Base-by-base conservation (phyloP, 2,329 filamentous ascomycete species). In the Zalaria obscura region DNA sequence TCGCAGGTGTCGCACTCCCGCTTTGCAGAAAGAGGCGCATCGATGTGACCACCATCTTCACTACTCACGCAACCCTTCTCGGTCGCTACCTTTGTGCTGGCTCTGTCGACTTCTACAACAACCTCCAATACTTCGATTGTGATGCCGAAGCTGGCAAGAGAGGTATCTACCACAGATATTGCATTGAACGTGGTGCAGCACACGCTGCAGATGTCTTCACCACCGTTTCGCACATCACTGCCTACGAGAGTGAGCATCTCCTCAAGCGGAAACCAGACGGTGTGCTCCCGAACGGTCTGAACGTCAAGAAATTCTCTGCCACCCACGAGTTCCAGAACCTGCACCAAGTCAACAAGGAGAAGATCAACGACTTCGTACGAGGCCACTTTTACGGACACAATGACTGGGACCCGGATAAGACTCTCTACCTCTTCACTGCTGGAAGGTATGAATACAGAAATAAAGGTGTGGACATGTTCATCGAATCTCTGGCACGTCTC, bases 381-480 rank as follows among this genome's bases (percentile, higher is more conserved):
- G 91, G 91, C 7, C 91, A 98, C 60, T 98, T 98, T 65, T 96
- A 96, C 58, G 91, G 91, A 7, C 88, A 96, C 66, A 93, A 94
- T 60, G 88, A 98, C 58, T 96, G 96, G 51, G 86, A 95, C 47
- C 79, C 87, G 9, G 88, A 96, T 46, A 94, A 96, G 63, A 98
- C 91, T 0, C 75, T 98, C 31, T 98, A 95, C 66, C 82, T 96
- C 66, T 98, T 98, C 70, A 98, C 88, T 3, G 83, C 91, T 5
- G 91, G 91, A 45, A 83, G 91, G 48, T 98, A 98, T 57, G 91
- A 98, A 63, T 98, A 89, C 72, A 74, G 91, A 49, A 98, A 98
- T 59, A 98, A 98, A 67, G 91, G 91, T 56, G 89, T 95, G 6
- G 91, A 98, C 63, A 96, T 98, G 91, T 98, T 96, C 63, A 93